Evolutionary conservation across 768 basidiomycete genomes (phyloP), one percentile per base, ranked within the genome.

Genomic region (Psilocybe cyanescens): DNA sequence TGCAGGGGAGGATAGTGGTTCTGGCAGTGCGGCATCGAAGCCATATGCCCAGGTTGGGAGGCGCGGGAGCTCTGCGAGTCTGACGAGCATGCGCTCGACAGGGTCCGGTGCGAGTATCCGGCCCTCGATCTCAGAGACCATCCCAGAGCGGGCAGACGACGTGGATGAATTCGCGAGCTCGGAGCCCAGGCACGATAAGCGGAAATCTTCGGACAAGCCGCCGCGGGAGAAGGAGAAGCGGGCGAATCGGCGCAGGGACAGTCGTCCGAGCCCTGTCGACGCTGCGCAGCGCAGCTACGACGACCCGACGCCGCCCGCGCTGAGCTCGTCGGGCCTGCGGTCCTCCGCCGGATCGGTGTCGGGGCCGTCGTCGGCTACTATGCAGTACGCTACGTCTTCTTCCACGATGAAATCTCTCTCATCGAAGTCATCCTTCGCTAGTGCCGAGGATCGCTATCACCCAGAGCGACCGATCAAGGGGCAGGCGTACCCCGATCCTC

Each of bases 71-170:
- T 74, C 81, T 3, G 77, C 76, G 59, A 70, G 74, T 79, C 74
- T 5, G 76, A 44, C 84, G 11, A 85, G 85, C 62, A 79, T 77
- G 19, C 75, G 77, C n/a, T 83, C 83, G 8, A 75, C 72, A 35
- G 78, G 81, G 19, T 77, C 78, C 19, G 74, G 70, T 12, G 71
- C 63, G 30, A 68, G 75, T 8, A 76, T 76, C 54, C 81, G 82
- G 11, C 73, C 79, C 1, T 70, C 79, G 0, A 77, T 78, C 12
- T 65, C 75, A 28, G 78, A 78, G 51, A 75, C 76, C 16, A 77
- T 81, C 56, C 70, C 75, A 12, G 77, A 84, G 61, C 68, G 73
- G 39, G 65, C 64, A 11, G 72, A 75, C 60, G 74, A 68, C 44
- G 62, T 58, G 46, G 57, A 62, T 28, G 69, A 53, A 59, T 55